A percentile compares a stretch with the other conserved stretches of the same genome.
These are phyloP conservation scores for Prototheca wickerhamii DNA, from an alignment of 163 green algal genomes.

Conservation along the genomic window DNA sequence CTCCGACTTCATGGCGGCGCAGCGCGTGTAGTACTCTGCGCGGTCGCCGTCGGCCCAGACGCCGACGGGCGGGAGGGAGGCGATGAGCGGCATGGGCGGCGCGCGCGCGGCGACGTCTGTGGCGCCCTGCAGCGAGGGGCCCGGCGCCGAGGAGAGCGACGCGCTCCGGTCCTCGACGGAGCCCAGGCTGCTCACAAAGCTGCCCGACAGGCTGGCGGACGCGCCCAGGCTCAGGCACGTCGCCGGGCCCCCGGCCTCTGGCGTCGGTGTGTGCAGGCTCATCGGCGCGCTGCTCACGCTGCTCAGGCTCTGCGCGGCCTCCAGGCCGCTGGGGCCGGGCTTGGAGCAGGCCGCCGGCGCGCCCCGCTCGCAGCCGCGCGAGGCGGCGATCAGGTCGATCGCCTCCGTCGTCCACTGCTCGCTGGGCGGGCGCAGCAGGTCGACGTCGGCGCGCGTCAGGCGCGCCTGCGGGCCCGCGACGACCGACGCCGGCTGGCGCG, in stretches of 20 bases:
- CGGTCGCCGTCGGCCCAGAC: slow-evolving; percentile 2
- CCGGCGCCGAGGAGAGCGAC: background rate
- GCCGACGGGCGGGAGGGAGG: background rate
- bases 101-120: background rate
- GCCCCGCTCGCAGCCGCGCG: too few relatives aligned
- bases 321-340: too few relatives aligned
- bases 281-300: too few relatives aligned
- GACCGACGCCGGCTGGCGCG: background rate
- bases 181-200: background rate
- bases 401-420: too few relatives aligned
- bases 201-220: slow-evolving; percentile 1
- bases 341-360: too few relatives aligned
- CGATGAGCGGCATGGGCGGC: background rate
- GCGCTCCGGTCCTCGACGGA: background rate
- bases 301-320: too few relatives aligned
- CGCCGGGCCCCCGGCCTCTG: too few relatives aligned
- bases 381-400: too few relatives aligned
- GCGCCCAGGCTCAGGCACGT: slow-evolving; percentile 1
- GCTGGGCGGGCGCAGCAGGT: too few relatives aligned
- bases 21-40: slow-evolving; percentile 3
- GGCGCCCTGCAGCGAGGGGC: background rate
- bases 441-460: too few relatives aligned
- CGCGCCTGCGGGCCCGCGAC: too few relatives aligned
- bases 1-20: slow-evolving; percentile 11
- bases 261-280: too few relatives aligned